Conservation (phyloP, 2,329 filamentous ascomycete genomes). For the Claviceps capensis region DNA sequence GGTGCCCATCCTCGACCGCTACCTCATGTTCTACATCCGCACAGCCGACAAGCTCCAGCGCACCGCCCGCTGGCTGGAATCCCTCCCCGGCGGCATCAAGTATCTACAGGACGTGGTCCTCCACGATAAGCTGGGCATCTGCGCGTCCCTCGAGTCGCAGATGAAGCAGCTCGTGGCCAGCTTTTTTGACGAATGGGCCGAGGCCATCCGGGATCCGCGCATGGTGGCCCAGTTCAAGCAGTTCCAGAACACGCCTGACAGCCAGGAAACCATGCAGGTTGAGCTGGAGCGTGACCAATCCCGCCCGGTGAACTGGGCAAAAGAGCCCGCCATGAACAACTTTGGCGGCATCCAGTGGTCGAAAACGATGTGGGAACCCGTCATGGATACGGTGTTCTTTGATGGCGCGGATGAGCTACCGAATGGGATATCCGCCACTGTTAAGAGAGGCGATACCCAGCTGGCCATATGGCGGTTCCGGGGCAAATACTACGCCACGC, state of each 20-base stretch:
- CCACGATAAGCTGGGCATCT: slow-evolving; percentile 76
- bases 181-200: slow-evolving; percentile 88
- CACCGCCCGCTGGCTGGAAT: slow-evolving; percentile 79
- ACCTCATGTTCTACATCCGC: slow-evolving; percentile 86
- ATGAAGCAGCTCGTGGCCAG: slow-evolving; percentile 75
- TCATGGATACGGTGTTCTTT: slow-evolving; percentile 60
- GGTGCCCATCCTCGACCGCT: slow-evolving; percentile 72
- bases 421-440: slow-evolving; percentile 59
- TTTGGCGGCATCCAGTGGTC: slow-evolving; percentile 59
- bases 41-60: slow-evolving; percentile 83
- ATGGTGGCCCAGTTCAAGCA: slow-evolving; percentile 60
- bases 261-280: slow-evolving; percentile 52
- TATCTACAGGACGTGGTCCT: slow-evolving; percentile 75
- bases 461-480: slow-evolving; percentile 74
- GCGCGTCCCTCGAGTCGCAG: slow-evolving; percentile 69
- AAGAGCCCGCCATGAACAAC: slow-evolving; percentile 51
- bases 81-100: slow-evolving; percentile 66
- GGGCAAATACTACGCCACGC: slow-evolving; percentile 69
- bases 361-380: slow-evolving; percentile 59
- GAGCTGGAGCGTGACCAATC: slow-evolving; percentile 59
- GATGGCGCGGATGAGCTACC: slow-evolving; percentile 45
- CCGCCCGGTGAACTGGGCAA: slow-evolving; percentile 66
- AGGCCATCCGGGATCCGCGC: slow-evolving; percentile 57
- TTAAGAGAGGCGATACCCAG: slow-evolving; percentile 83
- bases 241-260: slow-evolving; percentile 73